Evolutionary conservation across 371 early-diverging fungal species (phyloP).

Genomic region (Capniomyces stellatus): DNA sequence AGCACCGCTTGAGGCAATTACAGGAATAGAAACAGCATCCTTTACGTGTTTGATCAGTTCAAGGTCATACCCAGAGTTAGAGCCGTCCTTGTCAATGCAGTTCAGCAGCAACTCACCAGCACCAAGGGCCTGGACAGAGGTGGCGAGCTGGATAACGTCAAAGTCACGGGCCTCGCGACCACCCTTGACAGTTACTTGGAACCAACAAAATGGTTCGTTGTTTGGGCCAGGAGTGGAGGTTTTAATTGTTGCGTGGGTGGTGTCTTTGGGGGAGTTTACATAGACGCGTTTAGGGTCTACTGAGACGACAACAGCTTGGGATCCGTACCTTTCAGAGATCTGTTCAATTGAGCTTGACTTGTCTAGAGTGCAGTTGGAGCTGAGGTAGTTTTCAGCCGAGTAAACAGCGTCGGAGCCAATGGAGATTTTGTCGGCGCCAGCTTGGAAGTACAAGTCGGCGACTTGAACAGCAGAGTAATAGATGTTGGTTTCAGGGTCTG

Average conservation of each 20-base stretch:
- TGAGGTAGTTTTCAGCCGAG: constrained; percentile 65
- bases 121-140: constrained; percentile 72
- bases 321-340: constrained; percentile 79
- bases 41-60: constrained; percentile 62
- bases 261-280: constrained; percentile 54
- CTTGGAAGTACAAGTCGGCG: constrained; percentile 92
- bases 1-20: constrained; percentile 93
- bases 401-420: constrained; percentile 97
- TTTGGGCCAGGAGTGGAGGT: constrained; percentile 63
- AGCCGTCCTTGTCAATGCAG: constrained; percentile 95
- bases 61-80: constrained; percentile 85
- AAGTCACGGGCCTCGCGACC: constrained; percentile 87
- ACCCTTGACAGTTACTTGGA: constrained; percentile 94
- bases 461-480: constrained; percentile 76
- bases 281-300: constrained; percentile 92
- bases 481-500: constrained; percentile 54
- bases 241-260: constrained; percentile 52
- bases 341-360: constrained; percentile 75
- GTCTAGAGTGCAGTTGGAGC: constrained; percentile 23
- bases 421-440: constrained; percentile 96
- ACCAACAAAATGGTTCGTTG: constrained; percentile 91
- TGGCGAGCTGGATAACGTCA: constrained; percentile 79
- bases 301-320: constrained; percentile 95
- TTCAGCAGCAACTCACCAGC: constrained; percentile 92
- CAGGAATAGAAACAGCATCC: constrained; percentile 64